These are phyloP conservation scores for Xylaria sp. DNA, from an alignment of 2,329 filamentous ascomycete species.

Conservation along the genomic window DNA sequence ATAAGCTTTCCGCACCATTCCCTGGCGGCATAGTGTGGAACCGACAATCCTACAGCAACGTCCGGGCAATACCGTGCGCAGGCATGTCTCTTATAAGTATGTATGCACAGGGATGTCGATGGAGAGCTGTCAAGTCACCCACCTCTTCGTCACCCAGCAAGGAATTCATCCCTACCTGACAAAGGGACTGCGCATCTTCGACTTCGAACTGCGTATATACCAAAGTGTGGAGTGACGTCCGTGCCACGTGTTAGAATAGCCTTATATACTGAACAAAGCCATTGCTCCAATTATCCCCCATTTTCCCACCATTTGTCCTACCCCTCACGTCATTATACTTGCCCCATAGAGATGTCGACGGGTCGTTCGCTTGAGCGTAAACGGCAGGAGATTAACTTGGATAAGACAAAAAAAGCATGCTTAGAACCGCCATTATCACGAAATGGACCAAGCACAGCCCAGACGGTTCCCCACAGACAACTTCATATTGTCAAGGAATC, in stretches of 20 bases:
- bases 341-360: neutral
- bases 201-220: slow-evolving; percentile 6
- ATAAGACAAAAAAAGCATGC: slow-evolving; percentile 7
- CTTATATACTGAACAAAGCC: neutral
- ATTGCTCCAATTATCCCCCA: neutral
- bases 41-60: neutral
- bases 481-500: slow-evolving; percentile 7
- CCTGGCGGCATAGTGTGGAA: slow-evolving; percentile 1
- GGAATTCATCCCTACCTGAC: slow-evolving; percentile 7
- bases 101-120: neutral
- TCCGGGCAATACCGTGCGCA: neutral
- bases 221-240: neutral
- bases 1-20: neutral
- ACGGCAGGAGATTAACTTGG: slow-evolving; percentile 9
- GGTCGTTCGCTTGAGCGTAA: slow-evolving; percentile 5
- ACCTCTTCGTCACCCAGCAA: slow-evolving; percentile 2
- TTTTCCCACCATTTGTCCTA: neutral
- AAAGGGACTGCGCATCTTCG: slow-evolving; percentile 8
- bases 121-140: neutral
- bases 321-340: neutral
- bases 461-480: slow-evolving; percentile 11
- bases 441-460: slow-evolving; percentile 21
- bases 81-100: neutral
- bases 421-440: slow-evolving; percentile 12
- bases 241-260: neutral